These are phyloP conservation scores for Penicillium sp. DNA, from an alignment of 2,329 filamentous ascomycete species.

Conservation along the genomic window DNA sequence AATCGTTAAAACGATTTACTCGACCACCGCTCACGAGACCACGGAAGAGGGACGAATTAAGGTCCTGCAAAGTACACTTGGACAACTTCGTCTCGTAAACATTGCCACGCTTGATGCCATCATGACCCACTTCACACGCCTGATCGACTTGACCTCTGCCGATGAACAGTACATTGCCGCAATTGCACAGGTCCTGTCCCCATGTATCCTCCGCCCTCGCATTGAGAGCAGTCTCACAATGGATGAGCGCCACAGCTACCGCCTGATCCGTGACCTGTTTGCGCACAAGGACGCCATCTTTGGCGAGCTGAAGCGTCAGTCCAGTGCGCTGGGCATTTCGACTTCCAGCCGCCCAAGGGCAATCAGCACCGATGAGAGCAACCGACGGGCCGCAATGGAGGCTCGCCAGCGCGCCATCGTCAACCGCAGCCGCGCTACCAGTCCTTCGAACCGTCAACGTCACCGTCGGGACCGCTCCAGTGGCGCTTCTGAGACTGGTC, in stretches of 20 bases:
- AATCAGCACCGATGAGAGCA: conserved; percentile 93
- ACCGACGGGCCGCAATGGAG: conserved; percentile 90
- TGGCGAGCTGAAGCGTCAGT: conserved; percentile 82
- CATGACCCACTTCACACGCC: conserved; percentile 95
- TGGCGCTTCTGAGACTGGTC: conserved; percentile 68
- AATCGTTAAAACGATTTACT: conserved; percentile 96
- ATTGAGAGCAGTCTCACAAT: conserved; percentile 87
- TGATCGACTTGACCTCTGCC: conserved; percentile 95
- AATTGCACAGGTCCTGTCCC: conserved; percentile 73
- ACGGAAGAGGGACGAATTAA: conserved; percentile 78
- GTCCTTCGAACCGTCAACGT: conserved; percentile 55
- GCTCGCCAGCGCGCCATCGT: conserved; percentile 80
- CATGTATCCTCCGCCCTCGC: conserved; percentile 84
- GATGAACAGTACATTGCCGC: conserved; percentile 80
- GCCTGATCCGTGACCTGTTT: conserved; percentile 88
- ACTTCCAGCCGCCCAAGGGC: conserved; percentile 70
- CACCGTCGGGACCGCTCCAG: conserved; percentile 82
- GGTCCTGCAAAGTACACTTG: conserved; percentile 92
- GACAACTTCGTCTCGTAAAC: conserved; percentile 90
- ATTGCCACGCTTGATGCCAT: conserved; percentile 98
- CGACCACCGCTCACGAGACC: conserved; percentile 72
- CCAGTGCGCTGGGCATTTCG: conserved; percentile 46
- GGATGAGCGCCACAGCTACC: conserved; percentile 91
- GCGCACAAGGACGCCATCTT: conserved; percentile 94
- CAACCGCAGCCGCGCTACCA: conserved; percentile 70